Conservation (phyloP, 306 rosid genomes). For the Quercus alba region DNA sequence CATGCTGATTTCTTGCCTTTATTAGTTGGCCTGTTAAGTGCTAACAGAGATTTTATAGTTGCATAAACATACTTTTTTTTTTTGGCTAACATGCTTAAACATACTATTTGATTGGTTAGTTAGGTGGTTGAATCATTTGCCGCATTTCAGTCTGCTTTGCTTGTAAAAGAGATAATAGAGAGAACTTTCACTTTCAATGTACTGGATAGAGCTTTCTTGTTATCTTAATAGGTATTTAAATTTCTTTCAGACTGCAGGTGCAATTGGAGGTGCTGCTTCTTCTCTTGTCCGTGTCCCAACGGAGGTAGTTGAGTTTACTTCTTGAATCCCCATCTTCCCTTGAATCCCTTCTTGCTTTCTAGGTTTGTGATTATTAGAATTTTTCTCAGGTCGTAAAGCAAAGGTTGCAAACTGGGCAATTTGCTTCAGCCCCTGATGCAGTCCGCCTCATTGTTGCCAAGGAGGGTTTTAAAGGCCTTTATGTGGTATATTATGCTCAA, state of each 20-base stretch:
- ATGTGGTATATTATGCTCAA: slow-evolving; percentile 42
- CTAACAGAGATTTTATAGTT: too few species aligned
- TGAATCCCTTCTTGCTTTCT: background rate
- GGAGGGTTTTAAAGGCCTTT: slow-evolving; percentile 65
- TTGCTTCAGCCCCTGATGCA: slow-evolving; percentile 37
- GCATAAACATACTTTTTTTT: too few species aligned
- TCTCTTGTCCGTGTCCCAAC: slow-evolving; percentile 80
- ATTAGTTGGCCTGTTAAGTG: too few species aligned
- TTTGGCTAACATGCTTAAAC: too few species aligned
- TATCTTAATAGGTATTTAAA: slow-evolving; percentile 29
- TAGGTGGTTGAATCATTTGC: too few species aligned
- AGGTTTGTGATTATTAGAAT: slow-evolving; percentile 18
- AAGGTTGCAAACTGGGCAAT: slow-evolving; percentile 43
- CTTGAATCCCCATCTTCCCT: background rate
- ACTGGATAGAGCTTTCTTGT: background rate
- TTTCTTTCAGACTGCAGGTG: slow-evolving; percentile 73
- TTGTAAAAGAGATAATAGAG: too few species aligned
- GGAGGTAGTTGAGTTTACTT: slow-evolving; percentile 48
- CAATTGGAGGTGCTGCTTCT: slow-evolving; percentile 70
- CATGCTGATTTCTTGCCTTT: too few species aligned
- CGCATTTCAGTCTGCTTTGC: too few species aligned
- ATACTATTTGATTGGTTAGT: too few species aligned
- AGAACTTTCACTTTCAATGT: too few species aligned
- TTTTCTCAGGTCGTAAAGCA: slow-evolving; percentile 58
- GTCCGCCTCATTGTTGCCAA: slow-evolving; percentile 30